Base-by-base conservation (phyloP, 2,329 filamentous ascomycete species). In the Ceratocystis ficicola region DNA sequence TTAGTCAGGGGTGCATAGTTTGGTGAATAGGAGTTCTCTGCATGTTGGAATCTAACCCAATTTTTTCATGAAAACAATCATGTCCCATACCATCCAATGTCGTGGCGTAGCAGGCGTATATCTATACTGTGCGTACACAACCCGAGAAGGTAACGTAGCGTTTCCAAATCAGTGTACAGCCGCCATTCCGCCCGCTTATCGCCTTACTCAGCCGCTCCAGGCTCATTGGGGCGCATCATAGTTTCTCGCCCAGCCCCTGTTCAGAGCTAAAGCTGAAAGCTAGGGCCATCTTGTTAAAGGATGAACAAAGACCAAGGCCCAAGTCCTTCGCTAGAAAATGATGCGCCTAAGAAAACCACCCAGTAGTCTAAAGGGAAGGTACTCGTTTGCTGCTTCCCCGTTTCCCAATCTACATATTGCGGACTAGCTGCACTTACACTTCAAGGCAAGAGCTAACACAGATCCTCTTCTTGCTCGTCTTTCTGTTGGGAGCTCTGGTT, bases 201-300 rank as follows among this genome's bases (percentile, higher is more conserved):
- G 5, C 22, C 52, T 10, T 57, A 5, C 17, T 22, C 12, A 59
- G 52, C 52, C 52, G 52, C 52, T 17, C 52, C 6, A 30, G 52
- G 52, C 52, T 59, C n/a, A 59, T 59, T 59, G 52, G 52, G 32
- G 52, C 52, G 52, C 52, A 59, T 59, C 52, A 30, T 22, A 8
- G n/a, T 12, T 32, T 17, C 52, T n/a, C 15, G 25, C 28, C 52
- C 52, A n/a, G 25, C 22, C 52, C 52, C 52, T 59, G 52, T 59
- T 30, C 36, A 41, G n/a, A n/a, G 2, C 10, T n/a, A 32, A 32
- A 59, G 25, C 15, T 57, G 25, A 22, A 28, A 32, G 25, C 52
- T 30, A n/a, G 52, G 17, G 32, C 25, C 52, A 25, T 25, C 52
- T n/a, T 30, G 12, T 59, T 41, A 41, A 36, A 32, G 52, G 28